phyloP scores from a whole-genome alignment of 441 rosid species.

The Lepidium campestre region DNA sequence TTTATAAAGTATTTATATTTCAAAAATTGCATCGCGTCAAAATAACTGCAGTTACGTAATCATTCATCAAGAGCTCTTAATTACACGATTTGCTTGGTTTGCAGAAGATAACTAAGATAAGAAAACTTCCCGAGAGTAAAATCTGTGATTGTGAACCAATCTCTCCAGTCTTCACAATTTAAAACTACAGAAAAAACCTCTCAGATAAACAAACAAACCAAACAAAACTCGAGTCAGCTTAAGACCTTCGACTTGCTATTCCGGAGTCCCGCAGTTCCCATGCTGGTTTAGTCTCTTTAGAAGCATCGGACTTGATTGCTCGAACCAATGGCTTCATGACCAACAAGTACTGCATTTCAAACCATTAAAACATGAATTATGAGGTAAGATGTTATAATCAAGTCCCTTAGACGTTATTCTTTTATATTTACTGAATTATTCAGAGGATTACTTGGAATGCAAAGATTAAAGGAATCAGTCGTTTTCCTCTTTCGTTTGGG shows the following conservation, averaged over 20 bases:
- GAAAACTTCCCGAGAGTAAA: neutral
- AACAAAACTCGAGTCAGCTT: neutral
- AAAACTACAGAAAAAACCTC: conserved; percentile 3
- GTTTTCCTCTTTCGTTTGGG: conserved; percentile 42
- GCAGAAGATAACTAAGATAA: neutral
- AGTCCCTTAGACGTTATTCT: neutral
- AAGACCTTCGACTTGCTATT: conserved; percentile 26
- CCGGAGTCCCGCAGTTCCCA: conserved; percentile 40
- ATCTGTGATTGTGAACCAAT: neutral
- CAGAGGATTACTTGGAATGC: conserved; percentile 40
- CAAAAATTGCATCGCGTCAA: neutral
- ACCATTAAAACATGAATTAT: neutral
- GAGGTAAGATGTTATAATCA: neutral
- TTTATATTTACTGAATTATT: neutral
- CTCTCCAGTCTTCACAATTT: neutral
- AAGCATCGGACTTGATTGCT: conserved; percentile 38
- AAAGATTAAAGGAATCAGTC: conserved; percentile 37
- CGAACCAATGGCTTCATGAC: conserved; percentile 37
- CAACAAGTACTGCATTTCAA: conserved; percentile 30
- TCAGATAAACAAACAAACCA: conserved; percentile 1
- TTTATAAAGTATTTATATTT: neutral
- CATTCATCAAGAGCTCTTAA: neutral
- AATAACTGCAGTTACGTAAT: conserved; percentile 18
- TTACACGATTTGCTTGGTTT: neutral
- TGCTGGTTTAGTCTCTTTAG: conserved; percentile 37